Conservation (phyloP, 805 yeast species). For the Lachancea quebecensis region DNA sequence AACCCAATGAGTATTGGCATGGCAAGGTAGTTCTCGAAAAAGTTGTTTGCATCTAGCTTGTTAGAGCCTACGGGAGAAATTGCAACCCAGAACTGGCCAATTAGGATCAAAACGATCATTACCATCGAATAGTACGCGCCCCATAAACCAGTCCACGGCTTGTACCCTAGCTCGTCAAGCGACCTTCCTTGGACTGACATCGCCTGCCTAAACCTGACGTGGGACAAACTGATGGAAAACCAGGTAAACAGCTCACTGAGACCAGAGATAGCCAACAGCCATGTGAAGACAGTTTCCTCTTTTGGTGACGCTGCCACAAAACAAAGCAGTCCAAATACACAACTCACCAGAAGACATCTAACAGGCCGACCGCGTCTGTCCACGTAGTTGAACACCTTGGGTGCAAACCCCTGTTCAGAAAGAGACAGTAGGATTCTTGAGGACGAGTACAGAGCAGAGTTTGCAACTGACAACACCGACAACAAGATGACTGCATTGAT, state of each 20-base stretch:
- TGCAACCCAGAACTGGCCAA: constrained; percentile 63
- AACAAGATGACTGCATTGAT: constrained; percentile 67
- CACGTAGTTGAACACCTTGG: constrained; percentile 44
- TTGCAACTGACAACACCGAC: constrained; percentile 70
- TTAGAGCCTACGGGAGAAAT: constrained; percentile 43
- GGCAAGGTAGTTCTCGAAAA: constrained; percentile 43
- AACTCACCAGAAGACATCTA: constrained; percentile 44
- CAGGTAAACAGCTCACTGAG: constrained; percentile 58
- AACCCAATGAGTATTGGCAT: constrained; percentile 39
- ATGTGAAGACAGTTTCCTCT: constrained; percentile 51
- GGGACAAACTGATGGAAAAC: constrained; percentile 49
- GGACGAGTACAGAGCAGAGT: constrained; percentile 65
- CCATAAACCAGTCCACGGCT: constrained; percentile 43
- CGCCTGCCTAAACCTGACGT: constrained; percentile 54
- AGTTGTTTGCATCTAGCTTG: constrained; percentile 35
- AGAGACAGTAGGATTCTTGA: constrained; percentile 63
- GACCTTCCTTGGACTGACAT: constrained; percentile 48
- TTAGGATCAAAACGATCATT: constrained; percentile 43
- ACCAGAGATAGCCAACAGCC: constrained; percentile 60
- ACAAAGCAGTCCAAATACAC: constrained; percentile 52
- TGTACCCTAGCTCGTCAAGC: constrained; percentile 45
- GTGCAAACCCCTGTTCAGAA: constrained; percentile 71
- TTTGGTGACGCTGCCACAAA: constrained; percentile 61
- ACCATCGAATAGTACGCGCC: constrained; percentile 48
- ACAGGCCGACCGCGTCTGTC: constrained; percentile 61